Base-by-base conservation (phyloP, 345 rosid species). In the Tarenaya hassleriana region DNA sequence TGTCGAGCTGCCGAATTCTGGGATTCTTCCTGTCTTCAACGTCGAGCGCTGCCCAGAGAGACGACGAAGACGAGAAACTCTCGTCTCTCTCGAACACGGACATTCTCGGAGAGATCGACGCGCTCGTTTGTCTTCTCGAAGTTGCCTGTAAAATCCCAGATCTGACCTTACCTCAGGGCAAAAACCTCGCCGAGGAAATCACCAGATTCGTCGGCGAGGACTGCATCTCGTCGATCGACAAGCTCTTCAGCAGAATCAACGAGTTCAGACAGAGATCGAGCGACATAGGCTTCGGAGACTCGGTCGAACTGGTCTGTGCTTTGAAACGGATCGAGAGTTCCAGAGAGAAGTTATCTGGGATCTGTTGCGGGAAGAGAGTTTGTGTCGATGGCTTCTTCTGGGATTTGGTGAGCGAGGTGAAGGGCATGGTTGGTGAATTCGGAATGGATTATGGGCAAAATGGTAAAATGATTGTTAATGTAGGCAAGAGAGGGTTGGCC, bases 11-110 rank as follows among this genome's bases (percentile, higher is more conserved):
- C n/a, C 75, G 90, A 55, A 43, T 66, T 45, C 48, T 90, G 43
- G 94, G 90, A 1, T 90, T 70, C 62, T 73, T 86, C 60, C 53
- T 81, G 1, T 60, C 81, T 63, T 83, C 95, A 61, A 51, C 63
- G 14, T 81, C 80, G 37, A 68, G 64, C 53, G 62, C 77, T 12
- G 39, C 39, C 12, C 84, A 76, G 19, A 73, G 72, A 69, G 82
- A 83, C 43, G 48, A 51, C 49, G 65, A 62, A 21, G 81, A 79
- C 46, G 88, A 77, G 33, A 71, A 55, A 60, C 71, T 82, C 14
- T 65, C 88, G 2, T 56, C 81, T 7, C 69, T 73, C 1, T 34
- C 61, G 35, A 86, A 75, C 65, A 15, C 43, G 6, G 79, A 82
- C 53, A 49, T 90, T 48, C 69, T 83, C 0, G 66, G 48, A 27